Evolutionary conservation across 148 eudicot species (phyloP).

Genomic region (Drosera capensis): DNA sequence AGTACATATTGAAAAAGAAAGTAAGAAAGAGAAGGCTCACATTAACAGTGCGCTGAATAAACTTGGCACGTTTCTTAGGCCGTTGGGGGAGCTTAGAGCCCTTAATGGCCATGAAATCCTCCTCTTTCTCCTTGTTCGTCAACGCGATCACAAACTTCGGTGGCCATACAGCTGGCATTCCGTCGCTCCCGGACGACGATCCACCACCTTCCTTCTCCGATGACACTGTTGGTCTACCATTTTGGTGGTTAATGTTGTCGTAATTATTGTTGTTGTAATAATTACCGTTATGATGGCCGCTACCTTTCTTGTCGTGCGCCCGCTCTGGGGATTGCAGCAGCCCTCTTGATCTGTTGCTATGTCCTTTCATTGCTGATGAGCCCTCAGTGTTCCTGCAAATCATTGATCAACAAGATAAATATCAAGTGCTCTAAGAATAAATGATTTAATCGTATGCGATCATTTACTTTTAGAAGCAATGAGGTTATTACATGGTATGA

Average conservation of each 20-base stretch:
- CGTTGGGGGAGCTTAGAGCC: conserved; percentile 89
- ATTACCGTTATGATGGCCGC: conserved; percentile 21
- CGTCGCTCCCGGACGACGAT: conserved; percentile 48
- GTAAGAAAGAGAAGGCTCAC: conserved; percentile 23
- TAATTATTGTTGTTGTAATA: conserved; percentile 22
- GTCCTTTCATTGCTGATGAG: conserved; percentile 56
- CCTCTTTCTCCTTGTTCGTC: conserved; percentile 81
- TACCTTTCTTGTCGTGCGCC: conserved; percentile 29
- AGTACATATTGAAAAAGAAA: not conserved
- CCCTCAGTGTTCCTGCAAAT: conserved; percentile 49
- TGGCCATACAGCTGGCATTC: conserved; percentile 38
- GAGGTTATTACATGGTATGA: no score
- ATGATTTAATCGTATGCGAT: no score
- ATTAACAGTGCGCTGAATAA: conserved; percentile 83
- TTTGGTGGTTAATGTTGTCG: conserved; percentile 18
- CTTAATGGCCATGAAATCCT: conserved; percentile 75
- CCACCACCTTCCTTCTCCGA: conserved; percentile 45
- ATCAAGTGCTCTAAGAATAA: not conserved
- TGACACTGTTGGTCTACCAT: conserved; percentile 44
- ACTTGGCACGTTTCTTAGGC: conserved; percentile 87
- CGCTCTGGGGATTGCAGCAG: conserved; percentile 54
- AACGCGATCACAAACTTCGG: conserved; percentile 52
- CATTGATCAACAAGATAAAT: not conserved
- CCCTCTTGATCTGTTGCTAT: conserved; percentile 37
- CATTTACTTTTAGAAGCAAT: no score